Percentiles rank a stretch among this genome's conserved stretches.
These are phyloP conservation scores for Debaryomycetaceae sp. DNA, from an alignment of 1,139 yeast genomes.

Conservation along the genomic window DNA sequence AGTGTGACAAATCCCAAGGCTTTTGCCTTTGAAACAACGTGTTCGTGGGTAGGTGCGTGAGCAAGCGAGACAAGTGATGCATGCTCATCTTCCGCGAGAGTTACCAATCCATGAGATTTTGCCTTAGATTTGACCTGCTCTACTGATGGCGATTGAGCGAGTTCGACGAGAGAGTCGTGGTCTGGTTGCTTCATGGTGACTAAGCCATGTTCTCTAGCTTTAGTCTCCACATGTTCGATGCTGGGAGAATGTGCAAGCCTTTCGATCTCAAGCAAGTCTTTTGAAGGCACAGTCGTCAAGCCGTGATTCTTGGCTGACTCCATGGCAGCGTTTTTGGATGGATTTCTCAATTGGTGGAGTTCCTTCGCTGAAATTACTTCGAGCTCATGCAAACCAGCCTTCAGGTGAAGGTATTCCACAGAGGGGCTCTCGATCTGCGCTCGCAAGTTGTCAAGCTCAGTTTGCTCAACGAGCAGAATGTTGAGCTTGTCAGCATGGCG, in stretches of 20 bases:
- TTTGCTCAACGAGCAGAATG: too few relatives aligned
- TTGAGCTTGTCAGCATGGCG: too few relatives aligned
- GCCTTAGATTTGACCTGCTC: slow-evolving; percentile 10
- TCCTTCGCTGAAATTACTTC: slow-evolving; percentile 12
- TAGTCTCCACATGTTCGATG: not conserved
- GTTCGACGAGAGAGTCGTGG: too few relatives aligned
- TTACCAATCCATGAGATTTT: slow-evolving; percentile 7
- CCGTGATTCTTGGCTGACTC: too few relatives aligned
- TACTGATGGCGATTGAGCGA: too few relatives aligned
- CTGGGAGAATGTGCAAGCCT: too few relatives aligned
- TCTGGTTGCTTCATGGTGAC: too few relatives aligned
- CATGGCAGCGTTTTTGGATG: slow-evolving; percentile 25
- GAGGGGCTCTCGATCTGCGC: slow-evolving; percentile 17
- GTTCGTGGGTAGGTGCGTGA: slow-evolving; percentile 13
- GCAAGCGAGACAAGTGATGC: slow-evolving; percentile 10
- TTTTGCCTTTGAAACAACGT: slow-evolving; percentile 25
- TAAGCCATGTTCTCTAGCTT: slow-evolving; percentile 1
- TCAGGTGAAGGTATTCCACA: slow-evolving; percentile 17
- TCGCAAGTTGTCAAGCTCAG: too few relatives aligned
- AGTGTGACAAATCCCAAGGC: slow-evolving; percentile 26
- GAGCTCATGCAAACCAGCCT: slow-evolving; percentile 15
- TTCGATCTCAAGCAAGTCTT: too few relatives aligned
- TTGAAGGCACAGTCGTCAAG: too few relatives aligned
- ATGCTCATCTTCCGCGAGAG: slow-evolving; percentile 20
- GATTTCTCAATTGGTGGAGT: slow-evolving; percentile 14